Percentiles rank a stretch among this genome's conserved stretches.
These are phyloP conservation scores for Monosporascus sp. DNA, from an alignment of 2,329 filamentous ascomycete genomes.

Conservation along the genomic window DNA sequence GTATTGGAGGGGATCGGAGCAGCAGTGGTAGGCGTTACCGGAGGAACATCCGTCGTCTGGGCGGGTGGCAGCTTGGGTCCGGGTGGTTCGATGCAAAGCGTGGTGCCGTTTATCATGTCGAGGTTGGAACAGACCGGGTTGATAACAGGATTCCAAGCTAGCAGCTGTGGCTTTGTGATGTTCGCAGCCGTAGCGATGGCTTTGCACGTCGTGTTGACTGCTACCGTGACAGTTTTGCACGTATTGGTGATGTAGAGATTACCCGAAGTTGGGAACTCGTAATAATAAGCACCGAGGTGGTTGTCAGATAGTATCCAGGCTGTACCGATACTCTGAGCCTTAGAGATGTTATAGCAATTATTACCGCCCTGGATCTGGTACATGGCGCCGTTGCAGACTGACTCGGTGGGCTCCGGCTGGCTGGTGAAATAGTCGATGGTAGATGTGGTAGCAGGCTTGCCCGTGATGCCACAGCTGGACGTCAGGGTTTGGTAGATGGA, in stretches of 20 bases:
- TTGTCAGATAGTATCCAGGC: conserved; percentile 12
- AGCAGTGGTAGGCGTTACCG: conserved; percentile 3
- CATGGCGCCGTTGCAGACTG: neutral
- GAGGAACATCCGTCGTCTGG: conserved; percentile 1
- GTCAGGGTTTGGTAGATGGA: conserved; percentile 15
- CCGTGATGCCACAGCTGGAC: conserved; percentile 17
- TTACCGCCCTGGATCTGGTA: conserved; percentile 6
- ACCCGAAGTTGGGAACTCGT: conserved; percentile 3
- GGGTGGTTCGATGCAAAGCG: conserved; percentile 16
- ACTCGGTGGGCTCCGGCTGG: conserved; percentile 4
- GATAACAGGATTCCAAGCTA: conserved; percentile 20
- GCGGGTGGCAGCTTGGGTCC: neutral
- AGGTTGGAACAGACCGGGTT: conserved; percentile 16
- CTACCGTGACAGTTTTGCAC: conserved; percentile 15
- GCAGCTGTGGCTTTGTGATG: conserved; percentile 14
- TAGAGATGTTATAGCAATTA: conserved; percentile 7
- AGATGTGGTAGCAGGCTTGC: neutral
- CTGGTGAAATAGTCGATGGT: neutral
- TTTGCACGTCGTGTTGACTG: conserved; percentile 15
- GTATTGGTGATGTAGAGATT: conserved; percentile 3
- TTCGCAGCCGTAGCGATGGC: conserved; percentile 10
- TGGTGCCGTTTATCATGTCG: conserved; percentile 8
- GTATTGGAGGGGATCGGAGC: conserved; percentile 20
- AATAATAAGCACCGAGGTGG: conserved; percentile 4
- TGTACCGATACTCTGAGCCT: conserved; percentile 5